A percentile compares a stretch with the other conserved stretches of the same genome.
Evolutionary conservation across 106 monocot species (phyloP).

Genomic region (Acorus calamus): DNA sequence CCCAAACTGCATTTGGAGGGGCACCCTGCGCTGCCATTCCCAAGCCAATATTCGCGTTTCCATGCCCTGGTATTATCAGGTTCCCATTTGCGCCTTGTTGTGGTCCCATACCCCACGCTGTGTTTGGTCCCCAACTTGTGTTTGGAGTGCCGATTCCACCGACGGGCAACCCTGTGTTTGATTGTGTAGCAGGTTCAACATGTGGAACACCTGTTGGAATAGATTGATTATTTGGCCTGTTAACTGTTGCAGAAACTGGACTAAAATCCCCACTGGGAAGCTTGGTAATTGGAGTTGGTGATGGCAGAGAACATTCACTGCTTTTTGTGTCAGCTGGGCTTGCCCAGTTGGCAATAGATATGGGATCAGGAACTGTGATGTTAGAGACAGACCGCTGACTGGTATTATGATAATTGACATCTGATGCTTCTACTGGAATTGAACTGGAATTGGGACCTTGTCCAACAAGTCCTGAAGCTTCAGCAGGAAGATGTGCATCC

Average conservation of each 20-base stretch:
- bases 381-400: no score
- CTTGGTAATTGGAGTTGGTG: conserved; percentile 15
- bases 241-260: neutral
- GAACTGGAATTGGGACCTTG: no score
- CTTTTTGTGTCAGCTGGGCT: neutral
- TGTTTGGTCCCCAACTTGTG: neutral
- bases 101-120: conserved; percentile 1
- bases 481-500: no score
- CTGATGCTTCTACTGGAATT: no score
- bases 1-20: conserved; percentile 13
- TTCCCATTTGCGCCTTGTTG: neutral
- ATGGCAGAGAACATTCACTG: conserved; percentile 21
- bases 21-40: conserved; percentile 23
- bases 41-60: conserved; percentile 11
- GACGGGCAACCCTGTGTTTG: neutral
- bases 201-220: neutral
- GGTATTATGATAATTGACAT: neutral
- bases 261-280: conserved; percentile 1
- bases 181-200: neutral
- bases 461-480: no score
- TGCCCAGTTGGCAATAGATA: neutral
- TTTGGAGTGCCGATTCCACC: neutral
- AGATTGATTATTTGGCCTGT: no score
- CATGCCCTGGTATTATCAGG: conserved; percentile 8
- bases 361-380: neutral